Percentiles rank a stretch among this genome's conserved stretches.
phyloP scores from a whole-genome alignment of 805 yeast species.

The Yamadazyma akitaensis region DNA sequence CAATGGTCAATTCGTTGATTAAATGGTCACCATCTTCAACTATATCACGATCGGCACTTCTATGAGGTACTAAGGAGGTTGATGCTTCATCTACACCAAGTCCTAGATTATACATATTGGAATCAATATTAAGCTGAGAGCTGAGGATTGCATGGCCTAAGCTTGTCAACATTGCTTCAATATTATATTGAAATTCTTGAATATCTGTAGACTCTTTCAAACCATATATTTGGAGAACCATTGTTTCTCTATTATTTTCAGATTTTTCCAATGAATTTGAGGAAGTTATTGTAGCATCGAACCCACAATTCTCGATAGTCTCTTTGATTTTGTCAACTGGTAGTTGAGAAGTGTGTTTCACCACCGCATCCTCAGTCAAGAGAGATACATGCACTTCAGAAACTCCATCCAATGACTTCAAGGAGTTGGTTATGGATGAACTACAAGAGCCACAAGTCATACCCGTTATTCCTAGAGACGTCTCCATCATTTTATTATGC shows the following conservation, averaged over 20 bases:
- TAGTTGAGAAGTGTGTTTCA: constrained; percentile 41
- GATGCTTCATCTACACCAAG: constrained; percentile 1
- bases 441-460: constrained; percentile 94
- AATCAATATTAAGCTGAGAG: constrained; percentile 22
- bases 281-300: constrained; percentile 21
- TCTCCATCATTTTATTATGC: neutral
- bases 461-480: constrained; percentile 48
- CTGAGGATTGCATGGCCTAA: constrained; percentile 25
- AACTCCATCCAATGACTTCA: constrained; percentile 52
- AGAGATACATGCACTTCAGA: constrained; percentile 60
- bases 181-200: constrained; percentile 31
- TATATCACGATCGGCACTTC: constrained; percentile 7
- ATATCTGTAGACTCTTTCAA: constrained; percentile 26
- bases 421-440: constrained; percentile 56
- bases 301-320: constrained; percentile 60
- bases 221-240: constrained; percentile 32
- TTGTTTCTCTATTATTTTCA: constrained; percentile 26
- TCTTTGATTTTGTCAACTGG: constrained; percentile 40
- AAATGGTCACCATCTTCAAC: constrained; percentile 12
- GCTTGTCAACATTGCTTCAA: constrained; percentile 37
- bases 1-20: constrained; percentile 38
- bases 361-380: constrained; percentile 68
- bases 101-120: constrained; percentile 14
- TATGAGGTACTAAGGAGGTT: neutral
- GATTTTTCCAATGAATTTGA: constrained; percentile 3